Evolutionary conservation across 2,329 filamentous ascomycete genomes (phyloP), one percentile per base, ranked within the genome.

Genomic region (Alternaria triticina): DNA sequence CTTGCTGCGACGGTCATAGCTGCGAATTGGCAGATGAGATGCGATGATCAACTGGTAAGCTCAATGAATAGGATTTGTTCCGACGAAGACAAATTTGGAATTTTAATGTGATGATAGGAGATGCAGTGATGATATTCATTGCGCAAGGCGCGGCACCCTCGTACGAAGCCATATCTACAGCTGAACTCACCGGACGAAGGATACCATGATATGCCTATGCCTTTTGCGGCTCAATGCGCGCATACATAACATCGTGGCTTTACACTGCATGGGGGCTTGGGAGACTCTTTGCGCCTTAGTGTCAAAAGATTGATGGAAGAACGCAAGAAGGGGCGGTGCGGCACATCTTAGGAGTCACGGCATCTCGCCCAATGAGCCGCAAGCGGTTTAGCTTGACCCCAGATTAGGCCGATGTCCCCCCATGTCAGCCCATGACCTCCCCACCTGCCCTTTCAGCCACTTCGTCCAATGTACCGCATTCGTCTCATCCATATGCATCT

Each of bases 331-430:
- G 17, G 36, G 13, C 22, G 27, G 52, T 22, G 23, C 17, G 49
- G 13, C 23, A 20, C 23, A 23, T 22, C 28, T 27, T 22, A 57
- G 45, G 27, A n/a, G 36, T 30, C 6, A 8, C 17, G 17, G 44
- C 27, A 33, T 33, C 56, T 73, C 72, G 74, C 66, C 59, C 61
- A 73, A 66, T 68, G 64, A 74, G 64, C 72, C 67, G 64, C 66
- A 74, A 71, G 45, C 44, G 69, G 72, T 51, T 62, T 72, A 73
- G 73, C 59, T 40, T 25, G 10, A 52, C n/a, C 33, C 30, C 27
- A 52, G 22, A 23, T 51, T 23, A 33, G 47, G 20, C 27, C 25
- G 20, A 13, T 54, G 57, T 23, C 25, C 54, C 49, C 20, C 50
- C 40, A 40, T 56, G 28, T 57, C 22, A 57, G 55, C 44, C 49